Evolutionary conservation across 2,329 filamentous ascomycete genomes (phyloP).

Genomic region (Pestalotiopsis sp.): DNA sequence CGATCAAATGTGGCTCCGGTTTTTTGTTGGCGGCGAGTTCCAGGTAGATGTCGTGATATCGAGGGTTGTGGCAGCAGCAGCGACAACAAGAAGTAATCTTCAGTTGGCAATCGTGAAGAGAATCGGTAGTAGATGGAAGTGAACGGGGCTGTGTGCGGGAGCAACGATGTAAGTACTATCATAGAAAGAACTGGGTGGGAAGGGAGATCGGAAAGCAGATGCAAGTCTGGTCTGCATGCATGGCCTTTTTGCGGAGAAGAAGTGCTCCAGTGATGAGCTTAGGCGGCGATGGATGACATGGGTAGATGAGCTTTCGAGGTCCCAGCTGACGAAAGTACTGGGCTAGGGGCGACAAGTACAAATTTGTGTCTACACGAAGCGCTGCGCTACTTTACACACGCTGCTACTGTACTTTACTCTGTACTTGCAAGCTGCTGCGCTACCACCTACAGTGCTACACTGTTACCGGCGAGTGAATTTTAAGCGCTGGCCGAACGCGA

Average conservation of each 20-base stretch:
- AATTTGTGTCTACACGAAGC: not conserved
- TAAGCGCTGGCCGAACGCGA: not conserved
- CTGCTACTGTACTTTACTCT: not conserved
- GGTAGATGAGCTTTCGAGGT: not conserved
- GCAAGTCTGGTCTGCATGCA: not conserved
- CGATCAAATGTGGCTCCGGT: not conserved
- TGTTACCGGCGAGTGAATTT: not conserved
- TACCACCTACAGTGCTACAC: no score
- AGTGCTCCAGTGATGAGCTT: slow-evolving; percentile 5
- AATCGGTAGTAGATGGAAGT: not conserved
- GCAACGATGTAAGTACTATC: not conserved
- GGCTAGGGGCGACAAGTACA: slow-evolving; percentile 2
- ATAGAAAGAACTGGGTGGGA: not conserved
- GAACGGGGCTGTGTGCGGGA: not conserved
- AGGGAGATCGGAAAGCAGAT: slow-evolving; percentile 4
- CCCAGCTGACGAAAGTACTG: slow-evolving; percentile 2
- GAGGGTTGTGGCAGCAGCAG: not conserved
- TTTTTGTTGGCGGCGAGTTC: not conserved
- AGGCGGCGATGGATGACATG: slow-evolving; percentile 5
- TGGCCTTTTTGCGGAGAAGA: slow-evolving; percentile 8
- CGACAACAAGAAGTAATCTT: not conserved
- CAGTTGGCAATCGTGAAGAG: not conserved
- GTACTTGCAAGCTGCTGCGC: not conserved
- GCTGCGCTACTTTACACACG: not conserved
- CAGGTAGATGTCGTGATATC: not conserved